Evolutionary conservation across 345 rosid species (phyloP).

Genomic region (Zanthoxylum bungeanum): DNA sequence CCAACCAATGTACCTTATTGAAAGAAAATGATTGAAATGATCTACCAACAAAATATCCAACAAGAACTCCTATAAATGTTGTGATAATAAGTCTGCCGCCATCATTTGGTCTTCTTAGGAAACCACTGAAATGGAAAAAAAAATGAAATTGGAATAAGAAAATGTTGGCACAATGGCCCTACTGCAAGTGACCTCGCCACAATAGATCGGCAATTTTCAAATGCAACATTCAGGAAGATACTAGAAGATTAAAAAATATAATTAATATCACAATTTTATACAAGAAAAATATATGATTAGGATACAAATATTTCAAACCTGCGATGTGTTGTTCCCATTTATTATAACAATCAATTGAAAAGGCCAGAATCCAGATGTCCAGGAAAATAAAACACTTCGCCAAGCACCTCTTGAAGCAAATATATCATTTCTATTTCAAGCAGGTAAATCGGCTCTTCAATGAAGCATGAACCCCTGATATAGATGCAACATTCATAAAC

Average conservation of each 20-base stretch:
- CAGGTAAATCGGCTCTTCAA: conserved; percentile 5
- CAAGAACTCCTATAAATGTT: conserved; percentile 56
- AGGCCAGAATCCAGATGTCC: conserved; percentile 18
- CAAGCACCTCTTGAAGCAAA: conserved; percentile 26
- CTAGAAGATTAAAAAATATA: background rate
- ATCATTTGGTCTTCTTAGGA: conserved; percentile 53
- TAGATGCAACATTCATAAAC: too few relatives aligned
- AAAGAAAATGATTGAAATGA: conserved; percentile 65
- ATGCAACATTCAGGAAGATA: background rate
- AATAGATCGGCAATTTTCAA: background rate
- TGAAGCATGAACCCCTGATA: conserved; percentile 14
- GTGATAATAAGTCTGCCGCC: conserved; percentile 48
- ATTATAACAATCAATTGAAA: conserved; percentile 23
- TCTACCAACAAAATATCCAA: conserved; percentile 76
- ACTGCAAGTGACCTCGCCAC: too few relatives aligned
- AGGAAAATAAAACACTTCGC: conserved; percentile 20
- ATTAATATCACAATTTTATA: conserved; percentile 2
- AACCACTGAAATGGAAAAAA: conserved; percentile 47
- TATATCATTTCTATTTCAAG: conserved; percentile 24
- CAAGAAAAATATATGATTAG: background rate
- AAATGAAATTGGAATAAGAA: background rate
- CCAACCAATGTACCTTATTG: conserved; percentile 55
- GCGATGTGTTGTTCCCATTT: conserved; percentile 59
- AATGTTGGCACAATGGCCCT: conserved; percentile 3
- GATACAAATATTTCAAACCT: conserved; percentile 39